phyloP scores from a whole-genome alignment of 2,329 filamentous ascomycete genomes.

The Aspergillus cejpii region DNA sequence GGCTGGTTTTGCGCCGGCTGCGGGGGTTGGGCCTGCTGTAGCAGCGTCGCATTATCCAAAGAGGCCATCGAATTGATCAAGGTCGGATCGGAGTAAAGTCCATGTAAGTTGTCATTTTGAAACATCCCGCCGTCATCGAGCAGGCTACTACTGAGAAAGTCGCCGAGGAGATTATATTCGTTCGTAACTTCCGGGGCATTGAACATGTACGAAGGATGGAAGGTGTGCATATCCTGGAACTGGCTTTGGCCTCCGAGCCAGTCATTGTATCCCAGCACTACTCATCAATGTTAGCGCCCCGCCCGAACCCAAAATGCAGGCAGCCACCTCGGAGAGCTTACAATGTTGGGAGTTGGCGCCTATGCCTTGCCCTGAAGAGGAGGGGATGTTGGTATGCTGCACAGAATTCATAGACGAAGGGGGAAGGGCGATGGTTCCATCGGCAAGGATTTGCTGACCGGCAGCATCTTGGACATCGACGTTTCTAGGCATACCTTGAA shows the following conservation, averaged over 20 bases:
- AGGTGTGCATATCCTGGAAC: slow-evolving; percentile 89
- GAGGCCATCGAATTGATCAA: slow-evolving; percentile 42
- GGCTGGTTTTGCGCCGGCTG: slow-evolving; percentile 28
- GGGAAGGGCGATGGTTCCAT: slow-evolving; percentile 44
- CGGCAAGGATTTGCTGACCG: slow-evolving; percentile 39
- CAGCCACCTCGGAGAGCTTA: slow-evolving; percentile 47
- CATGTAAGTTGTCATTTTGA: slow-evolving; percentile 58
- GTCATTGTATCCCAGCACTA: slow-evolving; percentile 77
- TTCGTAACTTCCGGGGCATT: slow-evolving; percentile 87
- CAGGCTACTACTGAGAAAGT: slow-evolving; percentile 87
- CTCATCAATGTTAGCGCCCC: slow-evolving; percentile 23
- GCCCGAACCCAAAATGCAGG: slow-evolving; percentile 2
- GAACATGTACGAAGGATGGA: slow-evolving; percentile 93
- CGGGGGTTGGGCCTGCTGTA: slow-evolving; percentile 33
- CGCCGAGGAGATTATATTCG: slow-evolving; percentile 94
- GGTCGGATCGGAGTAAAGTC: slow-evolving; percentile 56
- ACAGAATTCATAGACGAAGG: slow-evolving; percentile 51
- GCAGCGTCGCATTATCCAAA: slow-evolving; percentile 27
- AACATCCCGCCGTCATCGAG: slow-evolving; percentile 73
- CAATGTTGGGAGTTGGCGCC: slow-evolving; percentile 64
- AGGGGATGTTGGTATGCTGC: slow-evolving; percentile 55
- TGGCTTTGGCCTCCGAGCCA: slow-evolving; percentile 73
- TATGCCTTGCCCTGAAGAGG: slow-evolving; percentile 60
- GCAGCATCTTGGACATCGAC: slow-evolving; percentile 54
- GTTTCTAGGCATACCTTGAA: slow-evolving; percentile 45